Base-by-base conservation (phyloP, 2,329 filamentous ascomycete genomes). In the Aspergillus amoenus region DNA sequence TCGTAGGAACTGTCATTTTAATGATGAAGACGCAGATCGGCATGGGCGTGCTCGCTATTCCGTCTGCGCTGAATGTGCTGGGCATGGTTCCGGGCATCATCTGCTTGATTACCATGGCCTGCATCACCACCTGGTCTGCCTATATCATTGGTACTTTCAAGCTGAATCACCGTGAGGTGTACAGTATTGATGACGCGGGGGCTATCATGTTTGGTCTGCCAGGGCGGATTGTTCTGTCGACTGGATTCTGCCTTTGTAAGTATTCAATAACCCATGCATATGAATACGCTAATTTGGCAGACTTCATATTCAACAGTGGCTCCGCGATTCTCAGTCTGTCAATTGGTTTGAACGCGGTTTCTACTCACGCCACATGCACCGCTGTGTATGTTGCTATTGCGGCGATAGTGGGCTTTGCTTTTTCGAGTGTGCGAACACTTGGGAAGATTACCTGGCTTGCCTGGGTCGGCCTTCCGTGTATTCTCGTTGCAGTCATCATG, bases 121-220 rank as follows among this genome's bases (percentile, higher is more conserved):
- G 22, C 13, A 79, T 81, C 57, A 80, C 79, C 0, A 78, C 75
- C 2, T 82, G 80, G 80, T 78, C 78, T 4, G 70, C 72, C 49
- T 81, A 79, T 61, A 75, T 81, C 21, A 70, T 82, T 8, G 80
- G 65, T 3, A 46, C 44, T 4, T 84, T 84, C 71, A 84, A 84
- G 64, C 61, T 82, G 22, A 69, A 73, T 4, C 82, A 84, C 61
- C 78, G 78, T 1, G 75, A 82, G 58, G 81, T 84, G 1, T 83
- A 85, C 64, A 79, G 79, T 45, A 83, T 84, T 71, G 82, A 82
- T 43, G 82, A 85, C 56, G 82, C 81, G 0, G 82, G 82, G 7
- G 71, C 70, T 42, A 78, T 84, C 52, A 73, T 85, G 18, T 82
- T 84, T 54, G 83, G 83, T 2, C 78, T 75, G 2, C 57, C 80